phyloP scores from a whole-genome alignment of 495 filamentous ascomycete genomes.

The Annulohypoxylon bovei region DNA sequence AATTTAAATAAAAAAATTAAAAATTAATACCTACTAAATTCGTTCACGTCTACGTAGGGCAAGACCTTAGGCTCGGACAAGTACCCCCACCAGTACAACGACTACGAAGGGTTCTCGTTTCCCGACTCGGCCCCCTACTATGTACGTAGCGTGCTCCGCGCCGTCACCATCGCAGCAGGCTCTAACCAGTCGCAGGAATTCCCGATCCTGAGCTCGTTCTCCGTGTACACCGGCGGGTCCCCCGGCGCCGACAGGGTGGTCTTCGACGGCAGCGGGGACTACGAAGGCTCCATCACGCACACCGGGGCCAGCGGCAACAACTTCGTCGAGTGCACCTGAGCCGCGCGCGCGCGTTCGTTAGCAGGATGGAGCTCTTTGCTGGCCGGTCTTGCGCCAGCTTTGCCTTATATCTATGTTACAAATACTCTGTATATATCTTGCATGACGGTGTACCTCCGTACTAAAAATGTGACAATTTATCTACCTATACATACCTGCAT shows the following conservation, averaged over 20 bases:
- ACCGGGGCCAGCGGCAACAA: slow-evolving; percentile 72
- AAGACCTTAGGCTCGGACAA: slow-evolving; percentile 51
- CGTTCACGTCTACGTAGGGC: no score
- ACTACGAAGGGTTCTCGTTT: slow-evolving; percentile 79
- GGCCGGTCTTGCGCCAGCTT: no score
- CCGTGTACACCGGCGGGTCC: slow-evolving; percentile 68
- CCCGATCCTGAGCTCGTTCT: slow-evolving; percentile 68
- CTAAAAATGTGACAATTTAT: neutral
- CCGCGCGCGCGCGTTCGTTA: no score
- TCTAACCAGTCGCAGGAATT: no score
- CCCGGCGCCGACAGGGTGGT: slow-evolving; percentile 79
- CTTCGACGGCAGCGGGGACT: slow-evolving; percentile 63
- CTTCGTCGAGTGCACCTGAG: slow-evolving; percentile 66
- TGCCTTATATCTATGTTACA: neutral
- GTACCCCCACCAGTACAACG: slow-evolving; percentile 78
- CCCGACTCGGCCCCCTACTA: slow-evolving; percentile 66
- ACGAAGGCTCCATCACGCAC: slow-evolving; percentile 73
- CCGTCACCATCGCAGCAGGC: no score
- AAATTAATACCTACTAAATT: no score
- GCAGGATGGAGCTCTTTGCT: no score
- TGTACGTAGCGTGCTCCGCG: no score
- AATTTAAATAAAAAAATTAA: no score
- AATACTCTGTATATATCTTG: neutral
- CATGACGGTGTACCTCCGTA: neutral
- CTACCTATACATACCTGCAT: no score